A percentile compares a stretch with the other conserved stretches of the same genome.
phyloP scores from a whole-genome alignment of 345 rosid species.

The Arabidopsis suecica region DNA sequence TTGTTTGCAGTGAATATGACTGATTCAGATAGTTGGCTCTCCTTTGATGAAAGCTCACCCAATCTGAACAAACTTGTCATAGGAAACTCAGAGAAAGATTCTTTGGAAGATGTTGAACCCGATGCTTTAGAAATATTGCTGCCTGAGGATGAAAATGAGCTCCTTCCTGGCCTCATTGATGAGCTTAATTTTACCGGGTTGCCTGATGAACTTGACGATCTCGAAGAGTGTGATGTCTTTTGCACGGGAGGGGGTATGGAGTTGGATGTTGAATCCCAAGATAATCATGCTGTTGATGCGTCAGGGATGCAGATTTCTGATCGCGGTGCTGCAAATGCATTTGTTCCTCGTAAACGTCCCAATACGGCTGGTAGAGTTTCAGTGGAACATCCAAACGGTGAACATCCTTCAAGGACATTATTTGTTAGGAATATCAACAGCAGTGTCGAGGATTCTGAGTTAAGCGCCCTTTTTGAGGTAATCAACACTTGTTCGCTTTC shows the following conservation, averaged over 20 bases:
- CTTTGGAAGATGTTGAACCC: constrained; percentile 57
- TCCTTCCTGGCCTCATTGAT: constrained; percentile 82
- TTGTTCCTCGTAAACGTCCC: constrained; percentile 49
- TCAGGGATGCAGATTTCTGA: constrained; percentile 63
- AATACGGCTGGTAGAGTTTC: constrained; percentile 74
- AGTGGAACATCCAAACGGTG: constrained; percentile 95
- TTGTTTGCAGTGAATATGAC: constrained; percentile 66
- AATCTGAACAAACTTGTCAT: constrained; percentile 48
- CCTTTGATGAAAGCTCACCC: constrained; percentile 62
- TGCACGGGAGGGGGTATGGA: constrained; percentile 93
- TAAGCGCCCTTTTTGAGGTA: constrained; percentile 91
- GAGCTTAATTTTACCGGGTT: constrained; percentile 70
- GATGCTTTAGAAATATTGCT: constrained; percentile 62
- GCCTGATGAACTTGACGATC: constrained; percentile 70
- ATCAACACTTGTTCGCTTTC: neutral
- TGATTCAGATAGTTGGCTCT: constrained; percentile 55
- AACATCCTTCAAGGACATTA: constrained; percentile 94
- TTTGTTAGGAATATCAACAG: constrained; percentile 96
- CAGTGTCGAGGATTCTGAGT: constrained; percentile 86
- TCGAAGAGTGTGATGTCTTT: constrained; percentile 87
- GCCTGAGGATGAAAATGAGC: constrained; percentile 86
- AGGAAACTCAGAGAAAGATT: constrained; percentile 60
- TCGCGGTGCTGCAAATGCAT: constrained; percentile 55
- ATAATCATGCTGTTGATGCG: constrained; percentile 50
- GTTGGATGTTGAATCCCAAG: constrained; percentile 70